Evolutionary conservation across 352 stramenopile species (phyloP).

Genomic region (Phytophthora hibernalis): DNA sequence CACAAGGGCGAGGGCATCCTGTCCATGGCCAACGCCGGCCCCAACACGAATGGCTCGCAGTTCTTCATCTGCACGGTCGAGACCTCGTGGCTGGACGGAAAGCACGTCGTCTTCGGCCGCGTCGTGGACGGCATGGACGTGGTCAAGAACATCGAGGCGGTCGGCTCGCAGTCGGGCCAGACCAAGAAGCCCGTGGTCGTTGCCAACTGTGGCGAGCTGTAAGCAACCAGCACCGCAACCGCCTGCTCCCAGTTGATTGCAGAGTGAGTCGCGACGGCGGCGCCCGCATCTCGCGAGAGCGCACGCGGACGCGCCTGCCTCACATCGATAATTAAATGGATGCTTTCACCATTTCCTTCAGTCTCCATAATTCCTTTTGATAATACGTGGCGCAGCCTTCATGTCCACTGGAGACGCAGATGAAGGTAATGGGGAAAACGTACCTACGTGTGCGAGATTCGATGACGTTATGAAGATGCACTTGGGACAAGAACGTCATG

Average conservation of each 20-base stretch:
- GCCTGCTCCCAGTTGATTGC: not conserved
- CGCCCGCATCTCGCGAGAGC: not conserved
- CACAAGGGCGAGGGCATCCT: constrained; percentile 94
- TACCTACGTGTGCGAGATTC: constrained; percentile 18
- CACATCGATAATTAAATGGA: constrained; percentile 45
- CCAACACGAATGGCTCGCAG: constrained; percentile 97
- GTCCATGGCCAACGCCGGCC: constrained; percentile 96
- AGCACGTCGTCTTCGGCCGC: constrained; percentile 96
- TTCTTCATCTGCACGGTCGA: constrained; percentile 97
- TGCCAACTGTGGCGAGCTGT: constrained; percentile 95
- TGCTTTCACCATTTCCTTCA: constrained; percentile 20
- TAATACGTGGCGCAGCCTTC: not conserved
- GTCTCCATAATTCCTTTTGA: not conserved
- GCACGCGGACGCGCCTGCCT: constrained; percentile 23
- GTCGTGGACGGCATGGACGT: constrained; percentile 97
- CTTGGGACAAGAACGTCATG: constrained; percentile 2
- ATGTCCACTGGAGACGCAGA: not conserved
- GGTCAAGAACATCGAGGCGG: constrained; percentile 96
- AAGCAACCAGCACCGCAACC: constrained; percentile 10
- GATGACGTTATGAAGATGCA: constrained; percentile 6
- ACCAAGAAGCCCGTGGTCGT: constrained; percentile 93
- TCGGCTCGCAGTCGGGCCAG: constrained; percentile 94
- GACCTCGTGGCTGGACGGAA: constrained; percentile 92
- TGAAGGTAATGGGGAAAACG: constrained; percentile 6
- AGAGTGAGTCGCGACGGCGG: constrained; percentile 9